Conservation (phyloP, 2,329 filamentous ascomycete species). For the Epichloe typhina region DNA sequence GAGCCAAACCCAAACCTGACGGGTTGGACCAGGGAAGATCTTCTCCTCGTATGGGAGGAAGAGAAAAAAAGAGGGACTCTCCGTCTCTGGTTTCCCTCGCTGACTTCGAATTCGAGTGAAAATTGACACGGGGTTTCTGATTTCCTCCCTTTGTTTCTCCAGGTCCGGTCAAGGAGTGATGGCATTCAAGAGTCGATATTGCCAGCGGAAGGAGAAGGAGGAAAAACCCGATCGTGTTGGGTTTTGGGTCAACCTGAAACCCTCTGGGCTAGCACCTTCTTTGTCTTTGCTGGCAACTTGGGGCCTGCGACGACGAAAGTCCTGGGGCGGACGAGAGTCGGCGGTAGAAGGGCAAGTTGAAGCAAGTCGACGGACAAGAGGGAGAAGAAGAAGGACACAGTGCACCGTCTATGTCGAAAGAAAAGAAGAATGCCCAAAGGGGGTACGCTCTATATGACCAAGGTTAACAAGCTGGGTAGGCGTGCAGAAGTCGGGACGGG, state of each 20-base stretch:
- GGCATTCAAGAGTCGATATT: neutral
- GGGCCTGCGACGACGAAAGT: too few relatives aligned
- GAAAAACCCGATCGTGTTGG: neutral
- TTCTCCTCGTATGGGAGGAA: neutral
- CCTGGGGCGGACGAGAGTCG: too few relatives aligned
- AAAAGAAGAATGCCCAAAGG: too few relatives aligned
- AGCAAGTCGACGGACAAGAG: too few relatives aligned
- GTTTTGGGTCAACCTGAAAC: neutral
- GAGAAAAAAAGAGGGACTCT: neutral
- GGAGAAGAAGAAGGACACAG: too few relatives aligned
- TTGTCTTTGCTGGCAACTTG: too few relatives aligned
- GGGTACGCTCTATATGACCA: too few relatives aligned
- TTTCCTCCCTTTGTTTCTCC: neutral
- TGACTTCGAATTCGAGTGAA: neutral
- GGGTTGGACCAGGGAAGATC: neutral
- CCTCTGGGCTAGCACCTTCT: too few relatives aligned
- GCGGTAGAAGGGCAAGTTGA: too few relatives aligned
- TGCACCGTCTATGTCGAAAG: too few relatives aligned
- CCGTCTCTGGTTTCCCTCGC: neutral
- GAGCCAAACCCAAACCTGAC: neutral
- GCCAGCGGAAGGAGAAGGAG: neutral
- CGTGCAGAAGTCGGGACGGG: too few relatives aligned
- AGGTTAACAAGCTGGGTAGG: too few relatives aligned
- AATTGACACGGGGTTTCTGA: neutral
- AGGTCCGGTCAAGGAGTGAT: neutral